A percentile compares a stretch with the other conserved stretches of the same genome.
Evolutionary conservation across 495 filamentous ascomycete genomes (phyloP).

Genomic region (Lasiosphaeris hirsuta): DNA sequence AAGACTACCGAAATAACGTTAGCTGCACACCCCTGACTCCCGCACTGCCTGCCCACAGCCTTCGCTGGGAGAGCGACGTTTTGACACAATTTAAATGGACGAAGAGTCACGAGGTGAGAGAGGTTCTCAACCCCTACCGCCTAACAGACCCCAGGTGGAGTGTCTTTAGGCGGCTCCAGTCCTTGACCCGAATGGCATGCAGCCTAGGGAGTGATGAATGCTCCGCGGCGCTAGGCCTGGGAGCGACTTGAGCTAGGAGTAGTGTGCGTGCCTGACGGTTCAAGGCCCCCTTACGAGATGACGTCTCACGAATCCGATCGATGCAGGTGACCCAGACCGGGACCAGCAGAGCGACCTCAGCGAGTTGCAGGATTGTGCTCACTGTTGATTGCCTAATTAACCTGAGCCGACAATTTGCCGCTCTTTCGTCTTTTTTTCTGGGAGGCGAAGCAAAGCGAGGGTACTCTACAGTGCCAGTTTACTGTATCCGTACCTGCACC

Average conservation of each 20-base stretch:
- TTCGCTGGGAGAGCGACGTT: too few species aligned
- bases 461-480: conserved; percentile 3
- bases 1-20: too few species aligned
- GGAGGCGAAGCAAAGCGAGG: neutral
- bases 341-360: neutral
- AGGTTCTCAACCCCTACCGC: too few species aligned
- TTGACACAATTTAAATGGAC: too few species aligned
- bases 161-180: too few species aligned
- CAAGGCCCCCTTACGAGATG: conserved; percentile 12
- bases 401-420: conserved; percentile 3
- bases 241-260: neutral
- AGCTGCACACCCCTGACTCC: too few species aligned
- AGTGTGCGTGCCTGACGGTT: neutral
- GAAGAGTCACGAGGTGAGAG: too few species aligned
- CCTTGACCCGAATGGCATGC: too few species aligned
- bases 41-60: too few species aligned
- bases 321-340: neutral
- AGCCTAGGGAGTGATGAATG: too few species aligned
- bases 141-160: too few species aligned
- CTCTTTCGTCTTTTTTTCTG: neutral
- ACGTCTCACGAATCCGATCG: conserved; percentile 20
- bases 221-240: neutral
- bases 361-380: neutral
- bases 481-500: too few species aligned
- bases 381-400: conserved; percentile 11